Evolutionary conservation across 306 rosid genomes (phyloP).

Genomic region (barrel medic (Medicago truncatula)): DNA sequence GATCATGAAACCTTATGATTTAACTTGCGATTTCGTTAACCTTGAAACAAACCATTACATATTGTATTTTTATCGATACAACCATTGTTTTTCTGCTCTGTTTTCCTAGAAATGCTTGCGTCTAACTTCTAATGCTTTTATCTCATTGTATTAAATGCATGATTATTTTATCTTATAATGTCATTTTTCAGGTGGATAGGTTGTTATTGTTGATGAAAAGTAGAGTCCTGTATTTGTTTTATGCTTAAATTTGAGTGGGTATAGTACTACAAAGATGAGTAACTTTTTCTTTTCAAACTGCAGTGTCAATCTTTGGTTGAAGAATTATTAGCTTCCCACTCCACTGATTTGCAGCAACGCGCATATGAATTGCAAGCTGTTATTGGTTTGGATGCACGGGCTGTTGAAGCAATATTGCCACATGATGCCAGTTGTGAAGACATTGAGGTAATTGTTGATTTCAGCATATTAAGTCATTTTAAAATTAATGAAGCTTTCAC

Average conservation of each 20-base stretch:
- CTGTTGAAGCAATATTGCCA: slow-evolving; percentile 69
- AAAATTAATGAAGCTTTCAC: background rate
- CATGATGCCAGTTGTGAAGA: slow-evolving; percentile 85
- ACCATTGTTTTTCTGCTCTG: background rate
- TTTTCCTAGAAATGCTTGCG: background rate
- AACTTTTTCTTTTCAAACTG: slow-evolving; percentile 39
- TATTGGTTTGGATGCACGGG: slow-evolving; percentile 63
- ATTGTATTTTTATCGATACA: background rate
- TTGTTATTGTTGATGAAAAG: slow-evolving; percentile 6
- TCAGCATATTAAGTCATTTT: slow-evolving; percentile 22
- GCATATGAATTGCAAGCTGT: slow-evolving; percentile 87
- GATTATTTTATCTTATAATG: slow-evolving; percentile 3
- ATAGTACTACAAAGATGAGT: background rate
- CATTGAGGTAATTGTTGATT: slow-evolving; percentile 62
- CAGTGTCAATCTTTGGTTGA: slow-evolving; percentile 88
- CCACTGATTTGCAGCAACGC: slow-evolving; percentile 91
- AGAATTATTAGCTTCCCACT: slow-evolving; percentile 81
- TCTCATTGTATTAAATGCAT: background rate
- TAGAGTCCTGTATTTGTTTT: background rate
- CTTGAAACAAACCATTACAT: background rate
- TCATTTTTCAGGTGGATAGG: slow-evolving; percentile 8
- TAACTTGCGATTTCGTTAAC: too few relatives aligned
- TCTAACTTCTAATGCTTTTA: slow-evolving; percentile 3
- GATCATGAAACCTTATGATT: too few relatives aligned
- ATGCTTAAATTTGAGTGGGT: slow-evolving; percentile 28